phyloP scores from a whole-genome alignment of 2,329 filamentous ascomycete species.

The Penicillium sp. region DNA sequence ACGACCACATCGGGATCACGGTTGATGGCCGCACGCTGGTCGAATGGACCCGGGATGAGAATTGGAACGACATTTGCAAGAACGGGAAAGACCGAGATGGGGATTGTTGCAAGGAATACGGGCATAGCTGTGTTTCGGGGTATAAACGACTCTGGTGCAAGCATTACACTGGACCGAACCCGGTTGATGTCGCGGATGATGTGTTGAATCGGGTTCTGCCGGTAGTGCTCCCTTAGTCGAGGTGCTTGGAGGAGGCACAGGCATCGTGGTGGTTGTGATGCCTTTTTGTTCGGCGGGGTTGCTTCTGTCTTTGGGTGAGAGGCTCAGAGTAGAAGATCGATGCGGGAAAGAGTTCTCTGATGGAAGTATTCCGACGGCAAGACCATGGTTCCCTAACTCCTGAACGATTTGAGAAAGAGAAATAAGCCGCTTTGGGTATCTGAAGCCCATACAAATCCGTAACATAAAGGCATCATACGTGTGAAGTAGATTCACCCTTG shows the following conservation, averaged over 20 bases:
- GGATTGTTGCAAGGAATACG: conserved; percentile 10
- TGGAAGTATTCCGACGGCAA: not conserved
- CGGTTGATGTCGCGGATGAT: conserved; percentile 4
- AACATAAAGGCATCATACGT: too few species aligned
- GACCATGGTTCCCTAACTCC: conserved; percentile 5
- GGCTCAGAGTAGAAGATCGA: not conserved
- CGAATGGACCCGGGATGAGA: conserved; percentile 7
- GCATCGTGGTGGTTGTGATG: not conserved
- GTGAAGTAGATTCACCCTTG: not conserved
- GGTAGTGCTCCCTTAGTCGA: not conserved
- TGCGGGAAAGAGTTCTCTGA: not conserved
- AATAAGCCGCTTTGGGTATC: conserved; percentile 8
- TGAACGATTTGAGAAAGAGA: not conserved
- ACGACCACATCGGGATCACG: conserved; percentile 6
- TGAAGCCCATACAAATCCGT: conserved; percentile 6
- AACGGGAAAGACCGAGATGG: not conserved
- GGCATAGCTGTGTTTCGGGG: conserved; percentile 9
- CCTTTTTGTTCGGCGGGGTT: not conserved
- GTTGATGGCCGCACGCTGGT: conserved; percentile 11
- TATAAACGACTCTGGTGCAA: conserved; percentile 19
- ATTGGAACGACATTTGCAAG: conserved; percentile 7
- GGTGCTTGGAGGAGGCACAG: not conserved
- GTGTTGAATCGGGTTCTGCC: conserved; percentile 2
- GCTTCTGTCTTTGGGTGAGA: not conserved
- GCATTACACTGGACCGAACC: conserved; percentile 3